A percentile compares a stretch with the other conserved stretches of the same genome.
phyloP scores from a whole-genome alignment of 305 asterid genomes.

The Vinca major region DNA sequence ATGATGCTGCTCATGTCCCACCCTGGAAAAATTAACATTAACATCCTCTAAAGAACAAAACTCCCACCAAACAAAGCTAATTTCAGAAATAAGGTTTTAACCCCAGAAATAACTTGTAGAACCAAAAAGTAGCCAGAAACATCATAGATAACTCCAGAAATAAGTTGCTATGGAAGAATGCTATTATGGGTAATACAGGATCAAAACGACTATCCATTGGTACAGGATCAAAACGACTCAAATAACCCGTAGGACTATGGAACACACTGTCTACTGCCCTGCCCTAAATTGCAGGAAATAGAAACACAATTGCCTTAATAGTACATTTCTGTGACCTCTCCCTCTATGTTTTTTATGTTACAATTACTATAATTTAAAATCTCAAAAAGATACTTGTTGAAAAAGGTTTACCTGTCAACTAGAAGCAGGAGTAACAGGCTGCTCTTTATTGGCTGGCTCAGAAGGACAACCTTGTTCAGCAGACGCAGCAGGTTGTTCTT shows the following conservation, averaged over 20 bases:
- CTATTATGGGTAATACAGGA: too few relatives aligned
- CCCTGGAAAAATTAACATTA: too few relatives aligned
- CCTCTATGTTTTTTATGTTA: not conserved
- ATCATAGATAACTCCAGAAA: too few relatives aligned
- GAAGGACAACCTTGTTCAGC: slow-evolving; percentile 1
- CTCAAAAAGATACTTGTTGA: not conserved
- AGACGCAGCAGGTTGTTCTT: slow-evolving; percentile 16
- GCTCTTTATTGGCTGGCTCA: not conserved
- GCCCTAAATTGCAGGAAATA: not conserved
- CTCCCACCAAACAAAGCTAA: too few relatives aligned
- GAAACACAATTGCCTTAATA: not conserved
- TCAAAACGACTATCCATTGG: too few relatives aligned
- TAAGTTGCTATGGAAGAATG: not conserved
- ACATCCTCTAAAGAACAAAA: too few relatives aligned
- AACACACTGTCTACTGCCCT: not conserved
- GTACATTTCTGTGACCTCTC: not conserved
- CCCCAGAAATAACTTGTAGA: too few relatives aligned
- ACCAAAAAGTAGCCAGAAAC: too few relatives aligned
- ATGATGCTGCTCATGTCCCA: too few relatives aligned
- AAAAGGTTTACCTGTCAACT: not conserved
- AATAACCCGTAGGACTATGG: not conserved
- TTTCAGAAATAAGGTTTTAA: too few relatives aligned
- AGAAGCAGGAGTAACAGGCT: not conserved
- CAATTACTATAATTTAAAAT: not conserved
- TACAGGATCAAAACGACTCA: too few relatives aligned